phyloP scores from a whole-genome alignment of 306 rosid genomes.

The Arachis hypogaea region DNA sequence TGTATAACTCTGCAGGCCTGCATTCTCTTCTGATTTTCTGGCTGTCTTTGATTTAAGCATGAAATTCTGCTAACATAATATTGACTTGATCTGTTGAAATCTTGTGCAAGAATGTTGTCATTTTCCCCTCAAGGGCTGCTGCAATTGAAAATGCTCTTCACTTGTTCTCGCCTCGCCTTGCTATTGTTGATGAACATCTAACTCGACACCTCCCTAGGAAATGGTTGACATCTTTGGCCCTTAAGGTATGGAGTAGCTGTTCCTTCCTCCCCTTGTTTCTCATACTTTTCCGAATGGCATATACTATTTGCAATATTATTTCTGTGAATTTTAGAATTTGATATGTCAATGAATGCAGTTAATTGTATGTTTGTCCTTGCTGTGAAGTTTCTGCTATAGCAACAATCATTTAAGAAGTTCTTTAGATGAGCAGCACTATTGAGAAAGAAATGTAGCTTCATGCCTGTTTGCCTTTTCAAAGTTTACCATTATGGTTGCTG shows the following conservation, averaged over 20 bases:
- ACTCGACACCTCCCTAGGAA: conserved; percentile 80
- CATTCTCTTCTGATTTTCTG: conserved; percentile 13
- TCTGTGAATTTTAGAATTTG: conserved; percentile 1
- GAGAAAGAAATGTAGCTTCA: background rate
- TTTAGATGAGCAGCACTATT: background rate
- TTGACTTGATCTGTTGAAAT: conserved; percentile 49
- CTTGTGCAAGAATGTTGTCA: conserved; percentile 77
- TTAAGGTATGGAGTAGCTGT: conserved; percentile 61
- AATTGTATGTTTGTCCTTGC: conserved; percentile 13
- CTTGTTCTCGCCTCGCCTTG: conserved; percentile 89
- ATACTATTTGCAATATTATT: background rate
- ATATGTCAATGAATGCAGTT: conserved; percentile 15
- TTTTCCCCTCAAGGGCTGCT: conserved; percentile 91
- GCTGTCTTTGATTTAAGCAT: conserved; percentile 16
- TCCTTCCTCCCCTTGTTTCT: conserved; percentile 15
- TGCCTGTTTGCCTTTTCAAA: conserved; percentile 5
- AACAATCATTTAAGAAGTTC: conserved; percentile 4
- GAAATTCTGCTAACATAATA: conserved; percentile 28
- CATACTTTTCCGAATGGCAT: conserved; percentile 1
- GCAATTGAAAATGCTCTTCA: conserved; percentile 96
- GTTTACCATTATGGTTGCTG: conserved; percentile 13
- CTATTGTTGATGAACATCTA: conserved; percentile 93
- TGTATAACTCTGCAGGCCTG: background rate
- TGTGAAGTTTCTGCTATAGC: background rate
- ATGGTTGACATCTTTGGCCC: conserved; percentile 80